Base-by-base conservation (phyloP, 2,329 filamentous ascomycete species). In the Zalaria obscura region DNA sequence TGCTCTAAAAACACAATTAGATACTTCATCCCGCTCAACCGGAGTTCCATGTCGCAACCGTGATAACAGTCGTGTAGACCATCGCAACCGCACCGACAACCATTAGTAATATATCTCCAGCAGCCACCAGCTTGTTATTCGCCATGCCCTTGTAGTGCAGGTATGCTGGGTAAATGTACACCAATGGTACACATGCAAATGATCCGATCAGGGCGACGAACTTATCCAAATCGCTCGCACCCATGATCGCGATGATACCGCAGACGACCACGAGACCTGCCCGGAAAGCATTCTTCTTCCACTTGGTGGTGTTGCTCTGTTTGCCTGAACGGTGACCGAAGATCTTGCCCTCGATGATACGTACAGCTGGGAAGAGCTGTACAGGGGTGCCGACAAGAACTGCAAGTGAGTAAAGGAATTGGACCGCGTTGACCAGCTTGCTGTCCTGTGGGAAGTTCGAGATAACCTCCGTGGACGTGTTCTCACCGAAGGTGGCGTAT, bases 91-190 rank as follows among this genome's bases (percentile, higher is more conserved):
- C 40, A 0, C 82, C 82, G 11, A 84, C 49, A 1, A 67, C 56
- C 62, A 85, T 78, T 55, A 86, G 68, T 1, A 63, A 54, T 4
- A 81, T 45, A 52, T 87, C 81, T 4, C 74, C 66, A 2, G 60
- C 55, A 61, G 77, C 83, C 27, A 64, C 70, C 54, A 59, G 63
- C 28, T 56, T 59, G n/a, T 67, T 72, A 38, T 69, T 64, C 5
- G 80, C 81, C 3, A 80, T 68, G 4, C 76, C 80, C 51, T 70
- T 76, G 60, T 76, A 80, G 56, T 87, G 82, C 52, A 87, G 54
- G 47, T 70, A 78, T 0, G 82, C 72, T 35, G 83, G 81, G 54
- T 85, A 86, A 44, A 86, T 81, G 59, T 85, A 86, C 7, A 86
- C 80, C 48, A 86, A 60, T 9, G 81, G 81, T 41, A 86, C 78